phyloP scores from a whole-genome alignment of 2,329 filamentous ascomycete genomes.

The Hymenoscyphus fraxineus region DNA sequence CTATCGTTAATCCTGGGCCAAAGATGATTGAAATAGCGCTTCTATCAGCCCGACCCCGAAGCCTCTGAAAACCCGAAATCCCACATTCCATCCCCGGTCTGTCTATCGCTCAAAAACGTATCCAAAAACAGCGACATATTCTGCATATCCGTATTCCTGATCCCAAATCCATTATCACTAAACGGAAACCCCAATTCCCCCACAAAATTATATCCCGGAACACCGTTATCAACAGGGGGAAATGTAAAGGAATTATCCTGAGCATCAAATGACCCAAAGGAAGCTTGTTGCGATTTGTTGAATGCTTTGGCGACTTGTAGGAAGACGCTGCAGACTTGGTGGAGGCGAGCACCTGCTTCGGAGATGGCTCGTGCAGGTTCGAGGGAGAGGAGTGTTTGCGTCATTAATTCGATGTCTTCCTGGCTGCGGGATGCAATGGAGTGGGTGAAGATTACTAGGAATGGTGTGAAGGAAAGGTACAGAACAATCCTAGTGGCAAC shows the following conservation, averaged over 20 bases:
- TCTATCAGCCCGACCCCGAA: not conserved
- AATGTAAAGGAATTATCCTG: conserved; percentile 18
- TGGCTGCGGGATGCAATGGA: conserved; percentile 16
- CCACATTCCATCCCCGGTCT: not conserved
- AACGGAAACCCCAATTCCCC: conserved; percentile 5
- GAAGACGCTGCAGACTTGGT: conserved; percentile 19
- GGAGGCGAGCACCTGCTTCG: conserved; percentile 13
- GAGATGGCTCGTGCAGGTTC: conserved; percentile 14
- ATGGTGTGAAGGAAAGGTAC: conserved; percentile 20
- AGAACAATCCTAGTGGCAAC: conserved; percentile 13
- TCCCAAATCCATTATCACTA: not conserved
- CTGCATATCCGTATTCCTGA: conserved; percentile 1
- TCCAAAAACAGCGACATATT: conserved; percentile 4
- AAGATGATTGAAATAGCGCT: too few relatives aligned
- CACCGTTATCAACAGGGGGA: not conserved
- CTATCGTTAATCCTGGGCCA: not conserved
- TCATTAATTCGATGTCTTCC: conserved; percentile 14
- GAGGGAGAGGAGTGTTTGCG: conserved; percentile 17
- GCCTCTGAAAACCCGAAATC: not conserved
- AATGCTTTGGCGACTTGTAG: conserved; percentile 19
- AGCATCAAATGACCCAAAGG: conserved; percentile 15
- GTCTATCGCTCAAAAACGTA: conserved; percentile 1
- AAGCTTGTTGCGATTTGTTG: conserved; percentile 8
- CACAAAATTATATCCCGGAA: not conserved
- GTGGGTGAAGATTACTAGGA: conserved; percentile 22